phyloP scores from a whole-genome alignment of 306 rosid genomes.

The Vigna hirtella region DNA sequence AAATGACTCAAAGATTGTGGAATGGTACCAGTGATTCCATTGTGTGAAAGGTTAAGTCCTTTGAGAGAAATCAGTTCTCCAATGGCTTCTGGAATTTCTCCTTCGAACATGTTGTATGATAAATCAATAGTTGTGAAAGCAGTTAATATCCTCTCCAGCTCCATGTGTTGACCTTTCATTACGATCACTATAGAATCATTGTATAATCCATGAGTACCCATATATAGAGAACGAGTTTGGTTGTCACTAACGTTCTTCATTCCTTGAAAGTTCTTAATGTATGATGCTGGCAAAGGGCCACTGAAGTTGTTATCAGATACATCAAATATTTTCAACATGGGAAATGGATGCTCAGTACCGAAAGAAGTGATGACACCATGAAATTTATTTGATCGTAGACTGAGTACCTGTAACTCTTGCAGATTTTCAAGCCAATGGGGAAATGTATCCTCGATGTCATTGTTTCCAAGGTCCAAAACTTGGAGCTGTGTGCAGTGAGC shows the following conservation, averaged over 20 bases:
- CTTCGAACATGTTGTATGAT: constrained; percentile 47
- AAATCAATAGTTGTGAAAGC: constrained; percentile 43
- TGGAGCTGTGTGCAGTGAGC: background rate
- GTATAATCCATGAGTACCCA: background rate
- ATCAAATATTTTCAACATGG: constrained; percentile 32
- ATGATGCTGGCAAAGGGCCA: constrained; percentile 45
- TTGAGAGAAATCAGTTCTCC: constrained; percentile 40
- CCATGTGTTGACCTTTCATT: constrained; percentile 5
- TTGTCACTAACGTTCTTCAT: constrained; percentile 24
- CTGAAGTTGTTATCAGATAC: constrained; percentile 45
- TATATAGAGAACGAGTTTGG: background rate
- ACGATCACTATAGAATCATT: constrained; percentile 32
- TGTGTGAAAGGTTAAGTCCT: constrained; percentile 50
- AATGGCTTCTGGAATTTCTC: constrained; percentile 42
- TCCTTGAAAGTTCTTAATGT: constrained; percentile 44
- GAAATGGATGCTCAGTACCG: background rate
- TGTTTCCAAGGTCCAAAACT: constrained; percentile 54
- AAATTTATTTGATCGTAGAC: constrained; percentile 49
- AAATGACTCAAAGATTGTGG: constrained; percentile 30
- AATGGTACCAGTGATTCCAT: constrained; percentile 9
- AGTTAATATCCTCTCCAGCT: constrained; percentile 1
- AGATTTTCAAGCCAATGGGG: constrained; percentile 50
- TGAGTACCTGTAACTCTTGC: constrained; percentile 42
- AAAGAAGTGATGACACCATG: constrained; percentile 44
- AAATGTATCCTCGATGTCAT: constrained; percentile 40